Evolutionary conservation across 345 rosid species (phyloP).

Genomic region (Erucastrum elatum): DNA sequence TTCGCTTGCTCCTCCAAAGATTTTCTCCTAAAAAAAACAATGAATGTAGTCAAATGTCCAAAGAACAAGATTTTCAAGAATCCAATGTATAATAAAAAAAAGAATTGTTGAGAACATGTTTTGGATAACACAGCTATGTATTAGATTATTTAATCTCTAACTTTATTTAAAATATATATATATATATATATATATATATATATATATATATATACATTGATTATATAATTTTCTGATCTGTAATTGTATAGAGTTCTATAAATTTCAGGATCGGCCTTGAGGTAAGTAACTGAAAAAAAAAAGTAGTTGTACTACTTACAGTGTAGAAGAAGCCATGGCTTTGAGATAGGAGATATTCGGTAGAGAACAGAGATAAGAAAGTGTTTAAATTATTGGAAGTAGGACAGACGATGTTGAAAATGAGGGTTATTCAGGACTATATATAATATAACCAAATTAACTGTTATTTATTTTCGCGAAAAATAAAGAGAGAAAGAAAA

Average conservation of each 20-base stretch:
- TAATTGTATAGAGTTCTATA: background rate
- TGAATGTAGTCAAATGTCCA: background rate
- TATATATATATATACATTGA: background rate
- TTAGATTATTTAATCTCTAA: background rate
- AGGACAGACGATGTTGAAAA: background rate
- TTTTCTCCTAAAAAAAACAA: background rate
- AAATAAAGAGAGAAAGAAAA: no score
- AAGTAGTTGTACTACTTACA: background rate
- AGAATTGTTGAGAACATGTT: background rate
- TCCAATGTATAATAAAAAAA: no score
- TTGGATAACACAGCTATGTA: no score
- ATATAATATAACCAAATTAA: background rate
- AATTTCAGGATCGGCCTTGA: background rate
- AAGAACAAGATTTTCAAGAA: no score
- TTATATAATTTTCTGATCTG: background rate
- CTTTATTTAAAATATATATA: no score
- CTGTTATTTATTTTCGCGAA: background rate
- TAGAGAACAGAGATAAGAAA: background rate
- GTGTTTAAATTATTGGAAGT: background rate
- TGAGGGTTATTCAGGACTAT: background rate
- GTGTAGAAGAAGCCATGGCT: background rate
- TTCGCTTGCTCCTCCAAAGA: conserved; percentile 47
- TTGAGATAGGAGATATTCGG: background rate
- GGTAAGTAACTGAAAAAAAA: background rate
- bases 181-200: no score